Conservation (phyloP, 1,284 basidiomycete genomes). For the Naganishia liquefaciens region DNA sequence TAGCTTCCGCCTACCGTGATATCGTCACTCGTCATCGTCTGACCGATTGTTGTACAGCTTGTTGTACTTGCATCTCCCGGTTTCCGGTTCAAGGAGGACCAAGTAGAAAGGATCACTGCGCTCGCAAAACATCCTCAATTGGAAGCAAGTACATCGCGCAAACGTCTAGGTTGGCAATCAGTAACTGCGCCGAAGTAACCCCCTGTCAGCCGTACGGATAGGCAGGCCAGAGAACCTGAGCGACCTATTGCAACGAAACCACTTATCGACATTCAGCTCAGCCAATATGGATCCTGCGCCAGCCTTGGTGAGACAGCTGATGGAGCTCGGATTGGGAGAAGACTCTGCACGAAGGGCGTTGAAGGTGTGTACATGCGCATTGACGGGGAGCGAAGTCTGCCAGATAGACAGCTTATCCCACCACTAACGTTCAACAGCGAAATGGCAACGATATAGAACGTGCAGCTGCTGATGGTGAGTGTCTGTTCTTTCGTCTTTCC, state of each 20-base stretch:
- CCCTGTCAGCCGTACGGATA: too few relatives aligned
- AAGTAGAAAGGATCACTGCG: too few relatives aligned
- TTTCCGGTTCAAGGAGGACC: too few relatives aligned
- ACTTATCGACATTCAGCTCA: too few relatives aligned
- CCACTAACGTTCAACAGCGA: background rate
- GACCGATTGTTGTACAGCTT: background rate
- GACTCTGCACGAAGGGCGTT: constrained; percentile 29
- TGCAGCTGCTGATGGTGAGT: constrained; percentile 26
- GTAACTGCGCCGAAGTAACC: too few relatives aligned
- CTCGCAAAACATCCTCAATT: background rate
- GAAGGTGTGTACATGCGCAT: constrained; percentile 22
- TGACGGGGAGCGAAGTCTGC: background rate
- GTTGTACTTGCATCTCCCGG: too few relatives aligned
- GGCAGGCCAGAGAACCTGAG: too few relatives aligned
- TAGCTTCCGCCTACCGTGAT: background rate
- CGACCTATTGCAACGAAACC: too few relatives aligned
- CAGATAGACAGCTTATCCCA: background rate
- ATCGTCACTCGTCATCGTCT: constrained; percentile 5
- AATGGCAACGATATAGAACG: constrained; percentile 22
- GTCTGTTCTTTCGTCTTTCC: background rate
- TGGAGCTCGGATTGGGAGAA: constrained; percentile 28
- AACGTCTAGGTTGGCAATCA: too few relatives aligned
- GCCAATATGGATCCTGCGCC: constrained; percentile 22
- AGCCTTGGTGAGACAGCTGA: constrained; percentile 25
- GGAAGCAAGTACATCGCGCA: background rate